These are phyloP conservation scores for Leccinum variicolor DNA, from an alignment of 768 basidiomycete species.

Conservation along the genomic window DNA sequence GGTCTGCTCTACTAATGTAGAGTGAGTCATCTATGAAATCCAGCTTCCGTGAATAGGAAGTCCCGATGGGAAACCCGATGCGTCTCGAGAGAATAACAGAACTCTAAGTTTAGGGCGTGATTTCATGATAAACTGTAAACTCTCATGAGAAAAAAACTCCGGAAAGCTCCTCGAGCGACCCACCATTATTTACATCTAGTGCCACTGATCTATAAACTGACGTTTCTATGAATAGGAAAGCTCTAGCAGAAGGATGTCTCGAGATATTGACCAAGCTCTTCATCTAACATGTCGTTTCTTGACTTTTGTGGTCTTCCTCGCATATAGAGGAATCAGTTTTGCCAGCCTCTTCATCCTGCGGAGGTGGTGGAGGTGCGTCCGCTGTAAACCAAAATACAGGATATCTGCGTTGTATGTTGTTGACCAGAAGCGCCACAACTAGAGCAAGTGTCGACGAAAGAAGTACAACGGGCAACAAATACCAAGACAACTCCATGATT, in stretches of 20 bases:
- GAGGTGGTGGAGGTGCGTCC: background rate
- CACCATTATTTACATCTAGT: background rate
- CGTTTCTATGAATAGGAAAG: slow-evolving; percentile 4
- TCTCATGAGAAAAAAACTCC: slow-evolving; percentile 3
- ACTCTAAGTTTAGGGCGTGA: background rate
- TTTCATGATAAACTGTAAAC: background rate
- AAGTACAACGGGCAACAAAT: slow-evolving; percentile 51
- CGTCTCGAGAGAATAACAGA: slow-evolving; percentile 2
- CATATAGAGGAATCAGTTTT: background rate
- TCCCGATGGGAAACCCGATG: background rate
- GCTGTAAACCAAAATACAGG: slow-evolving; percentile 43
- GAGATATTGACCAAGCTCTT: slow-evolving; percentile 9
- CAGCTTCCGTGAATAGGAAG: slow-evolving; percentile 2
- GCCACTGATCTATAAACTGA: background rate
- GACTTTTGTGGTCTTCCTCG: background rate
- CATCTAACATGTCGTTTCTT: background rate
- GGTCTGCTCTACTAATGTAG: background rate
- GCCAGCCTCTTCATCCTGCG: background rate
- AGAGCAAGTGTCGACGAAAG: slow-evolving; percentile 46
- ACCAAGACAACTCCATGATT: slow-evolving; percentile 45
- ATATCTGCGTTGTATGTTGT: slow-evolving; percentile 51
- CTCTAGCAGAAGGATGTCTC: background rate
- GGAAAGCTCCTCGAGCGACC: background rate
- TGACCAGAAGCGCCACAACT: slow-evolving; percentile 42
- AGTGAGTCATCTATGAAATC: background rate